Percentiles rank a stretch among this genome's conserved stretches.
phyloP scores from a whole-genome alignment of 2,329 filamentous ascomycete species.

The Grosmannia serpens region DNA sequence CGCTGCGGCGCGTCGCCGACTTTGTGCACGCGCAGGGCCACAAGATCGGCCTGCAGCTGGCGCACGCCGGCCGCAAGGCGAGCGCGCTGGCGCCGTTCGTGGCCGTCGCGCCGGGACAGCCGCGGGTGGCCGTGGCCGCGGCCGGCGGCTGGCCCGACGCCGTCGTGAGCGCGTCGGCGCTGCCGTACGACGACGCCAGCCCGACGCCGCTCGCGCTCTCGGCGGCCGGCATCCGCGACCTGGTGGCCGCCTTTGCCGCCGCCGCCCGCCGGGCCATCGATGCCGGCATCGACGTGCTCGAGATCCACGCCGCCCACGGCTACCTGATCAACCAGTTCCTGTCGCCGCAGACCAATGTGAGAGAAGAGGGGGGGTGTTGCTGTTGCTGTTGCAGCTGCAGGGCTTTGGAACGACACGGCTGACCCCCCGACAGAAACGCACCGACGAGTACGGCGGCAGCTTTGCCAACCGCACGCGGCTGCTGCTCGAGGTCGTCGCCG shows the following conservation, averaged over 20 bases:
- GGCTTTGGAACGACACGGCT: not conserved
- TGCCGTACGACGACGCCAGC: constrained; percentile 50
- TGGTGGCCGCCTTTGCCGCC: constrained; percentile 52
- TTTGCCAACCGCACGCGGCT: constrained; percentile 57
- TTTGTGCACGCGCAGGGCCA: constrained; percentile 71
- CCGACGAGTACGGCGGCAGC: constrained; percentile 53
- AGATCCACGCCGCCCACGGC: constrained; percentile 54
- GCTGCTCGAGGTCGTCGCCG: constrained; percentile 40
- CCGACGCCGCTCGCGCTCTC: constrained; percentile 57
- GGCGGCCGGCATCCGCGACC: constrained; percentile 50
- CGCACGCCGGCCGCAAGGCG: constrained; percentile 65
- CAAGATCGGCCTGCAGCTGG: constrained; percentile 69
- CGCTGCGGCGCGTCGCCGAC: constrained; percentile 58
- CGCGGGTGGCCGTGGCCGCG: constrained; percentile 35
- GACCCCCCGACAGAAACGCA: constrained; percentile 31
- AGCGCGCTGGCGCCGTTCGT: constrained; percentile 50
- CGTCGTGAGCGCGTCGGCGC: constrained; percentile 37
- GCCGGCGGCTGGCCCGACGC: constrained; percentile 46
- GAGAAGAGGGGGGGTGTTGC: constrained; percentile 13
- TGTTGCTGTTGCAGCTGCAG: too few relatives aligned
- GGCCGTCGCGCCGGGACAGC: constrained; percentile 34
- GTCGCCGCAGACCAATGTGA: constrained; percentile 43
- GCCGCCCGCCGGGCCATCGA: constrained; percentile 48
- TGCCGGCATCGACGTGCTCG: constrained; percentile 66
- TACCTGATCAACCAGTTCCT: constrained; percentile 58